Conservation (phyloP, 768 basidiomycete genomes). For the Hypholoma sublateritium region DNA sequence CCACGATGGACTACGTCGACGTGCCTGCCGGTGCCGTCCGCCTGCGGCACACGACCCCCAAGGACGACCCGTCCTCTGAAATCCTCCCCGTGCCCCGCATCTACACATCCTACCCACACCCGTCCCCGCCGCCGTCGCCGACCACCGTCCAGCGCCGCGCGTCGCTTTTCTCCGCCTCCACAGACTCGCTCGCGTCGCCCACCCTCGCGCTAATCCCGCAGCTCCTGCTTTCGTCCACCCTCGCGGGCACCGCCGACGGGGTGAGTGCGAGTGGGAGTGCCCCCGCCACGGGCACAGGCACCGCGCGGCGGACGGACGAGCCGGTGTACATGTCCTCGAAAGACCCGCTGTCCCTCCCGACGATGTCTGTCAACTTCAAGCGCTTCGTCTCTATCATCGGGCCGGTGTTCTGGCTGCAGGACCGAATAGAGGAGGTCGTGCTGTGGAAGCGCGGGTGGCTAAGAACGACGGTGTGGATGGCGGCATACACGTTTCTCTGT, state of each 20-base stretch:
- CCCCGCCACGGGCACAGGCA: conserved; percentile 9
- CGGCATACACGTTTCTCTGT: conserved; percentile 80
- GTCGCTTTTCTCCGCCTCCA: conserved; percentile 19
- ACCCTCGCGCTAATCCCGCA: conserved; percentile 37
- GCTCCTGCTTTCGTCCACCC: conserved; percentile 32
- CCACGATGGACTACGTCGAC: conserved; percentile 49
- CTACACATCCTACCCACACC: conserved; percentile 41
- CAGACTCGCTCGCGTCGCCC: conserved; percentile 26
- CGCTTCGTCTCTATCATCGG: conserved; percentile 76
- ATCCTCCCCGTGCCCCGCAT: conserved; percentile 42
- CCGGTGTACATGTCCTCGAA: conserved; percentile 50
- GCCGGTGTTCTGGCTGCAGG: conserved; percentile 88
- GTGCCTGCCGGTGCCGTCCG: conserved; percentile 42
- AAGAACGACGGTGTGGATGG: conserved; percentile 73
- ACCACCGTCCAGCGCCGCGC: conserved; percentile 20
- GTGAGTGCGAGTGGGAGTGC: conserved; percentile 7
- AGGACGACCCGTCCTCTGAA: conserved; percentile 14
- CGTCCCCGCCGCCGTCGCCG: conserved; percentile 33
- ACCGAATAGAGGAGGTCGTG: conserved; percentile 81
- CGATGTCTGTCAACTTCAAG: conserved; percentile 77
- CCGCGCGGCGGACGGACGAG: conserved; percentile 24
- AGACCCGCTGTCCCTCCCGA: conserved; percentile 75
- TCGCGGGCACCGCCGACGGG: conserved; percentile 16
- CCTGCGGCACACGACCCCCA: conserved; percentile 22
- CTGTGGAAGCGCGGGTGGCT: conserved; percentile 80